Conservation (phyloP, 202 grass and related monocot species). For the Setaria italica region DNA sequence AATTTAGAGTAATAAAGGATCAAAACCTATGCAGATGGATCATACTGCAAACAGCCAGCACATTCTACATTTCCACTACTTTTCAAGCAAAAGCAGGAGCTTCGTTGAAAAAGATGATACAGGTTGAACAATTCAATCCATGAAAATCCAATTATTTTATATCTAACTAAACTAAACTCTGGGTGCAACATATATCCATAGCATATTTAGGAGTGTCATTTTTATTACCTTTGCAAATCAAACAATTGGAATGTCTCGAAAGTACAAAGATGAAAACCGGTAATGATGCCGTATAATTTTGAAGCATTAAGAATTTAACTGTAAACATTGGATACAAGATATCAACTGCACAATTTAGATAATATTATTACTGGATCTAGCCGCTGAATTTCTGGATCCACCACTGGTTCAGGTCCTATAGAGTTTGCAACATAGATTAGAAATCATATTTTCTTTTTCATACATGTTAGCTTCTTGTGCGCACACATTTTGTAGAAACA, state of each 20-base stretch:
- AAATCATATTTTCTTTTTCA: too few relatives aligned
- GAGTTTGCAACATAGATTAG: too few relatives aligned
- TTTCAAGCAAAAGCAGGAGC: slow-evolving; percentile 4
- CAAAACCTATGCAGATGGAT: background rate
- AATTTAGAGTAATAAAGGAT: background rate
- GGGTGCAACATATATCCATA: background rate
- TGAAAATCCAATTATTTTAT: background rate
- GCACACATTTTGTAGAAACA: too few relatives aligned
- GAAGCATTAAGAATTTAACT: slow-evolving; percentile 13
- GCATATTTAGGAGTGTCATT: background rate
- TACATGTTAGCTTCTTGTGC: too few relatives aligned
- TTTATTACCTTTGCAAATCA: background rate
- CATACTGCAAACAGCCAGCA: background rate
- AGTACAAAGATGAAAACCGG: background rate
- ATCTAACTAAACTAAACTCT: background rate
- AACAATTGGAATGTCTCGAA: slow-evolving; percentile 21
- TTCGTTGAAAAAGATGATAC: background rate
- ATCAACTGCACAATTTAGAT: background rate
- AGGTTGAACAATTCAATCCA: background rate
- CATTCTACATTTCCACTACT: background rate
- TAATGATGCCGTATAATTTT: background rate
- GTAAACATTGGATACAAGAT: slow-evolving; percentile 5
- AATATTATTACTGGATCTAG: background rate
- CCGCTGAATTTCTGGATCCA: too few relatives aligned
- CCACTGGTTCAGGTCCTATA: too few relatives aligned